Conservation (phyloP, 768 basidiomycete genomes). For the Hemileccinum impolitum region DNA sequence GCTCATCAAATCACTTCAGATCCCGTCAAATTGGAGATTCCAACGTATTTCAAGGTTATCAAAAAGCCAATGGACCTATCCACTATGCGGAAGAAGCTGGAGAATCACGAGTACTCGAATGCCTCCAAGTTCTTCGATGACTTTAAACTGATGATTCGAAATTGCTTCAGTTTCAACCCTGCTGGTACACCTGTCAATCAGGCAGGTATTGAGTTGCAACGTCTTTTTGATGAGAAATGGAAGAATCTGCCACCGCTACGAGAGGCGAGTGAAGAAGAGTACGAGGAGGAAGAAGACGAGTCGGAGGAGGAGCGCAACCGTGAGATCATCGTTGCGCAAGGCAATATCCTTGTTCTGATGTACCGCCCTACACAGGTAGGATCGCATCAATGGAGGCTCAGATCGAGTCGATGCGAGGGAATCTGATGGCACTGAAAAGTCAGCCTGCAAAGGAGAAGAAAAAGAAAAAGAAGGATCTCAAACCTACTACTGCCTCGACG, state of each 20-base stretch:
- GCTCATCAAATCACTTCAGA: conserved; percentile 42
- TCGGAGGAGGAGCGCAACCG: conserved; percentile 67
- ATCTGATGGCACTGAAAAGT: conserved; percentile 60
- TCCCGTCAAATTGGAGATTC: conserved; percentile 72
- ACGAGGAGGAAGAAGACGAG: conserved; percentile 61
- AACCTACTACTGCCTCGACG: conserved; percentile 55
- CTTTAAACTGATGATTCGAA: conserved; percentile 92
- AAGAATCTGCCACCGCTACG: conserved; percentile 63
- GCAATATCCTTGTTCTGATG: conserved; percentile 5
- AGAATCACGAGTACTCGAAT: conserved; percentile 69
- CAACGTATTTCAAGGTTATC: conserved; percentile 81
- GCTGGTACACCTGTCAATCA: conserved; percentile 81
- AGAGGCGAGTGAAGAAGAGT: conserved; percentile 55
- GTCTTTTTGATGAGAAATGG: conserved; percentile 93
- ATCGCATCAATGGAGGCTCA: conserved; percentile 78
- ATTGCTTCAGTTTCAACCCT: conserved; percentile 92
- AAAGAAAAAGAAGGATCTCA: conserved; percentile 65
- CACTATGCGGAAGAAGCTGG: conserved; percentile 85
- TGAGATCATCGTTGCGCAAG: conserved; percentile 33
- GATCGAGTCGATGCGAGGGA: conserved; percentile 73
- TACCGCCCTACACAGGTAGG: conserved; percentile 45
- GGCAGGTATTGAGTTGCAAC: conserved; percentile 82
- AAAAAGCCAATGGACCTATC: conserved; percentile 95
- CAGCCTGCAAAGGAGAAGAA: conserved; percentile 62
- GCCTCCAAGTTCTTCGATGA: conserved; percentile 84